Evolutionary conservation across 2,329 filamentous ascomycete genomes (phyloP), one percentile per base, ranked within the genome.

Genomic region (Orbilia oligospora): DNA sequence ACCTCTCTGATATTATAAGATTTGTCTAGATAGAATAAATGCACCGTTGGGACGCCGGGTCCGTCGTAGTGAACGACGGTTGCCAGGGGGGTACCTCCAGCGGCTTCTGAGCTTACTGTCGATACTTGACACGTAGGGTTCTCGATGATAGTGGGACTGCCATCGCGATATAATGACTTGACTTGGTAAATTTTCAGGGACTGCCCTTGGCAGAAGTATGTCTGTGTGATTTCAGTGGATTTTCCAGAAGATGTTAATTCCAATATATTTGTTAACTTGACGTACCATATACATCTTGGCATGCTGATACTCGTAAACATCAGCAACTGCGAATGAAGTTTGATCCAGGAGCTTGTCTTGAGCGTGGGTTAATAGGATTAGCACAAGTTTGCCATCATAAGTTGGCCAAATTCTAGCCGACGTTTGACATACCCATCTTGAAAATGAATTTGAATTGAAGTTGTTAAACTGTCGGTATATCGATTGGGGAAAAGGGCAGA

Each of bases 281-380:
- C 67, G 9, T 18, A 71, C 68, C 41, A 71, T 63, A 18, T 71
- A 71, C 69, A 71, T 71, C 36, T 71, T 71, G 10, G 44, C 69
- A 22, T 65, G 56, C 18, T 65, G 44, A 33, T 71, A 71, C 38
- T 71, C 69, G 27, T 65, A 71, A 9, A 71, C 58, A 53, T 71
- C 46, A 18, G 64, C 69, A 22, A 22, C 58, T 14, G 69, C 56
- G 22, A 56, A 63, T n/a, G 68, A 44, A n/a, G 38, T 46, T n/a
- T 51, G 20, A 20, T 70, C 16, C 16, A 53, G 44, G 1, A 67
- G 30, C 10, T n/a, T 41, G 12, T 65, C 61, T 33, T 33, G 16
- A 10, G 36, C 18, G 38, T n/a, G 16, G 18, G 48, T 16, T 18
- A n/a, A n/a, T n/a, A n/a, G n/a, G 20, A n/a, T 41, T 41, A 41